Base-by-base conservation (phyloP, 179 eudicot genomes). In the Spinacia oleracea region DNA sequence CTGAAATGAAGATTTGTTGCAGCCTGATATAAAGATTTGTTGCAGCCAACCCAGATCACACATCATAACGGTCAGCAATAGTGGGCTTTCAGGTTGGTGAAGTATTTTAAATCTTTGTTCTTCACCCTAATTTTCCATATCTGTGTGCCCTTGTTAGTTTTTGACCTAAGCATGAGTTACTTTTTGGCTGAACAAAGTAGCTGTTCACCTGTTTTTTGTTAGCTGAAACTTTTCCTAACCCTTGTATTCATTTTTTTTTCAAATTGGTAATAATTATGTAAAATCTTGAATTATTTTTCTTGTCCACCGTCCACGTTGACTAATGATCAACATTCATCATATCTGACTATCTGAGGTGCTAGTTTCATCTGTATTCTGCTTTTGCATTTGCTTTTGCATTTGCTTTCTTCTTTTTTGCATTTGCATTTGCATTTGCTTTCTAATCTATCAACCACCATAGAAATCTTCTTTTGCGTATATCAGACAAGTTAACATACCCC, bases 61-160 rank as follows among this genome's bases (percentile, higher is more conserved):
- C 32, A 45, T 46, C 35, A 25, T 23, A 11, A 10, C 45, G 56
- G 74, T 70, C 74, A 70, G 31, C 38, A 27, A 45, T 70, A 46
- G 74, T 70, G 50, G 56, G 74, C 56, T 70, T 70, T 70, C 58
- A 14, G 74, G 27, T 67, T 67, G 72, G 50, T 40, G 15, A 67
- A 21, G 27, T 46, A 14, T 25, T 25, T 45, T 46, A n/a, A 12
- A 29, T 46, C 31, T 70, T 46, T 29, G 35, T 29, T 6, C 38
- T 27, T 46, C 50, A 67, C 21, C 48, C 72, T 67, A 45, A 70
- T 45, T 45, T 70, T 70, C 74, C 74, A 27, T 45, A 3, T 71
- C 6, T 71, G 60, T 71, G 74, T 71, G 74, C 59, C 25, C 59
- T 50, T 15, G 38, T 29, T 25, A 11, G 11, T 48, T 64, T 71